A percentile compares a stretch with the other conserved stretches of the same genome.
phyloP scores from a whole-genome alignment of 805 yeast species.

The Zygosaccharomyces lentus region DNA sequence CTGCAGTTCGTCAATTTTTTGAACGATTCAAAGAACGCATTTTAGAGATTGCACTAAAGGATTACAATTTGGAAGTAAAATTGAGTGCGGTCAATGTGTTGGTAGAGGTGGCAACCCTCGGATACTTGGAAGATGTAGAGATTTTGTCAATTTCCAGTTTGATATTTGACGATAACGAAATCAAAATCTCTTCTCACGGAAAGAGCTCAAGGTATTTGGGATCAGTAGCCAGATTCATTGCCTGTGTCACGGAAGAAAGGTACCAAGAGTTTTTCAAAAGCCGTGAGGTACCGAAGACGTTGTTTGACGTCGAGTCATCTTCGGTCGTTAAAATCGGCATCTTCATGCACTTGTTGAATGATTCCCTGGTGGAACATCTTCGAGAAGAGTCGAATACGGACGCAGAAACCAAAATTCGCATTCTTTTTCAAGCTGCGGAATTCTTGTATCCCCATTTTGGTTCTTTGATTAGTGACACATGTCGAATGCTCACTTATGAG shows the following conservation, averaged over 20 bases:
- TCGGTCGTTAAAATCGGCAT: constrained; percentile 26
- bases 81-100: constrained; percentile 48
- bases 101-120: constrained; percentile 51
- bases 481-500: constrained; percentile 25
- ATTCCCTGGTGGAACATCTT: constrained; percentile 23
- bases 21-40: constrained; percentile 65
- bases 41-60: constrained; percentile 56
- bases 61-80: constrained; percentile 54
- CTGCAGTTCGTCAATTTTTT: constrained; percentile 73
- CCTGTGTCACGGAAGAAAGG: constrained; percentile 41
- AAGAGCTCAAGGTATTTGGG: constrained; percentile 33
- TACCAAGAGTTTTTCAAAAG: constrained; percentile 37
- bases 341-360: constrained; percentile 24
- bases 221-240: constrained; percentile 55
- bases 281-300: constrained; percentile 15
- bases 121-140: constrained; percentile 61
- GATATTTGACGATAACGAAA: constrained; percentile 38
- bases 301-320: constrained; percentile 16
- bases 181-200: constrained; percentile 31
- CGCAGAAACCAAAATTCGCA: constrained; percentile 15
- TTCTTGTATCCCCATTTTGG: constrained; percentile 31
- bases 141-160: constrained; percentile 42
- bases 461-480: constrained; percentile 21
- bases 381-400: constrained; percentile 9
- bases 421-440: constrained; percentile 33